Percentiles rank a stretch among this genome's conserved stretches.
These are phyloP conservation scores for Noccaea caerulescens DNA, from an alignment of 345 rosid genomes.

Conservation along the genomic window DNA sequence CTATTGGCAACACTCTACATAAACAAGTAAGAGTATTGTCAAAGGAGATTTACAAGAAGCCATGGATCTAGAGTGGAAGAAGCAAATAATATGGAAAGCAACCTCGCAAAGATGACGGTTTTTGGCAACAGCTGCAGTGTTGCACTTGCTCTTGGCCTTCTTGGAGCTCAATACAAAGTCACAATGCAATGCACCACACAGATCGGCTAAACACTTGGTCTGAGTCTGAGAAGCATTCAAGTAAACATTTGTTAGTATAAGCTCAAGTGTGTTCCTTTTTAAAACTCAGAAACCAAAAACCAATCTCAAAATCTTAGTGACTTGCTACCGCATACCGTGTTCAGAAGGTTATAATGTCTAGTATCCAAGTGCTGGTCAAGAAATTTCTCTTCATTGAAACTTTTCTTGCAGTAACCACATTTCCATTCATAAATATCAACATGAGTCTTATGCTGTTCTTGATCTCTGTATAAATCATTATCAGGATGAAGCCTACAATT, in stretches of 20 bases:
- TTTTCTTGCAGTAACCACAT: conserved; percentile 95
- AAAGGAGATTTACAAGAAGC: background rate
- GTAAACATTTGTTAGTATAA: background rate
- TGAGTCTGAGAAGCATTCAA: conserved; percentile 58
- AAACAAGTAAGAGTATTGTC: background rate
- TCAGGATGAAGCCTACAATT: conserved; percentile 82
- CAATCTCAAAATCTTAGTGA: background rate
- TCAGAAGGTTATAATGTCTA: conserved; percentile 81
- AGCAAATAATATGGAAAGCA: conserved; percentile 17
- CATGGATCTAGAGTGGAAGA: conserved; percentile 9
- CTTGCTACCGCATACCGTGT: conserved; percentile 58
- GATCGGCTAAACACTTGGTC: conserved; percentile 86
- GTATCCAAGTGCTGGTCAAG: conserved; percentile 81
- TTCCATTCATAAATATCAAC: conserved; percentile 78
- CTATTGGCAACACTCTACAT: conserved; percentile 82
- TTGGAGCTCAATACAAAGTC: conserved; percentile 69
- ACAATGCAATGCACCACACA: conserved; percentile 97
- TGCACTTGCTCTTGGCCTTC: conserved; percentile 71
- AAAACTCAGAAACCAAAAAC: background rate
- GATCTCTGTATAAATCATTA: conserved; percentile 85
- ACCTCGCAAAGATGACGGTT: conserved; percentile 96
- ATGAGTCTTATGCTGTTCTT: conserved; percentile 84
- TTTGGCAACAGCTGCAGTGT: conserved; percentile 82
- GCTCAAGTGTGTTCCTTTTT: background rate
- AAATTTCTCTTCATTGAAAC: conserved; percentile 79